Evolutionary conservation across 2,329 filamentous ascomycete genomes (phyloP), one percentile per base, ranked within the genome.

Genomic region (Epichloe baconii): DNA sequence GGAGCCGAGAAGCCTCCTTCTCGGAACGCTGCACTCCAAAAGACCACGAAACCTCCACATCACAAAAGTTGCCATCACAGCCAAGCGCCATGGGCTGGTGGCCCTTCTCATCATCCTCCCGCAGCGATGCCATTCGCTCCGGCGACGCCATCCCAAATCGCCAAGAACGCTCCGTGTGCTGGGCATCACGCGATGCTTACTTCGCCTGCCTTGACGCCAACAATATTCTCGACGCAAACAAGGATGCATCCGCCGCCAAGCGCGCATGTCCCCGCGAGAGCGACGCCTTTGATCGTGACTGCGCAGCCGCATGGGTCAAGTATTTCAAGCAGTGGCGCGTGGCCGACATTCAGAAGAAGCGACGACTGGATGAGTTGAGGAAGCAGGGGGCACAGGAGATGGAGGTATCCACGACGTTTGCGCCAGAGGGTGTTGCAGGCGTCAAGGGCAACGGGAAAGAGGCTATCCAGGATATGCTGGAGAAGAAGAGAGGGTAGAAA

Each of bases 241-340:
- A 71, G 59, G 68, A 73, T 55, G 61, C 64, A n/a, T 63, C 61
- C 6, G 69, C 69, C 36, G 65, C 67, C 2, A 61, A 60, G 6
- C 65, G 62, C 50, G 65, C 66, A 38, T 78, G 75, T 54, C 64
- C 66, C 23, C 52, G 55, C 42, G 64, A 75, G 64, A 62, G 62
- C 23, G 63, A 60, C 34, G 77, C 74, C 52, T 95, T 97, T 62
- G 88, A 95, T 70, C 76, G 77, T 59, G 86, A 91, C 64, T 98
- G 93, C 68, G 88, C 89, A 17, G 78, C 75, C 53, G 90, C 89
- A 64, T 98, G 93, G 93, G 93, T 96, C 54, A 88, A 89, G 70
- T 97, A 98, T 69, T 98, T 98, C 71, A 96, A 97, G 75, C 90
- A 96, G 69, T 86, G 89, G 71, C 78, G 93, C 61, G 88, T 97